Evolutionary conservation across 352 stramenopile genomes (phyloP), one percentile per base, ranked within the genome.

Genomic region (Pythium angustatum): DNA sequence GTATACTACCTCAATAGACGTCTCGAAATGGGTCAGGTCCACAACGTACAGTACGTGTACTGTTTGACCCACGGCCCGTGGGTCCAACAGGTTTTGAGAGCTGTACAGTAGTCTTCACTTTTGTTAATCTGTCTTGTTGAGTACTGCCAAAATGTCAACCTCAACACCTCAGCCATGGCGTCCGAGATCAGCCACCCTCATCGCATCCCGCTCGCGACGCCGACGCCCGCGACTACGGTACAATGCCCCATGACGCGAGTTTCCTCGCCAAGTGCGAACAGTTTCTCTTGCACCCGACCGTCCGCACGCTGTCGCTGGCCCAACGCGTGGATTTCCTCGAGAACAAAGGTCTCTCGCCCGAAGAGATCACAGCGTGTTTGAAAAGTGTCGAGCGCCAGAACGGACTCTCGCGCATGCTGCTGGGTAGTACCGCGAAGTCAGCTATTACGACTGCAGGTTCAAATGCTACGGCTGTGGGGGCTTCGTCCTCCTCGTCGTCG

Each of bases 291-390:
- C 83, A 91, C 28, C 83, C 83, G 22, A 73, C 68, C 1, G 83
- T 91, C 54, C 80, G 83, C 10, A 62, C 76, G 24, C 69, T 90
- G 43, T 88, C 83, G 4, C 75, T 91, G 8, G 81, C 83, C 22
- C 76, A 91, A 61, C 80, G 81, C 41, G 83, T 91, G 17, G 83
- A 88, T 44, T 91, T 91, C 44, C 61, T 91, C 11, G 83, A 91
- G 73, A 75, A 83, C 44, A 91, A 91, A 62, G 83, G 83, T 0
- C 60, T 91, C n/a, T 79, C 80, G 2, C 76, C 83, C 2, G 78
- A 83, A 43, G 68, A 91, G 56, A 89, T 91, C 51, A 89, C 79
- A 6, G 59, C 74, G 34, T 88, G 77, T 54, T 65, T 91, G 17
- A 83, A 79, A 62, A 79, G 64, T 41, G 60, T 90, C 33, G 69